These are phyloP conservation scores for Hymenoscyphus linearis DNA, from an alignment of 2,329 filamentous ascomycete genomes.

Conservation along the genomic window DNA sequence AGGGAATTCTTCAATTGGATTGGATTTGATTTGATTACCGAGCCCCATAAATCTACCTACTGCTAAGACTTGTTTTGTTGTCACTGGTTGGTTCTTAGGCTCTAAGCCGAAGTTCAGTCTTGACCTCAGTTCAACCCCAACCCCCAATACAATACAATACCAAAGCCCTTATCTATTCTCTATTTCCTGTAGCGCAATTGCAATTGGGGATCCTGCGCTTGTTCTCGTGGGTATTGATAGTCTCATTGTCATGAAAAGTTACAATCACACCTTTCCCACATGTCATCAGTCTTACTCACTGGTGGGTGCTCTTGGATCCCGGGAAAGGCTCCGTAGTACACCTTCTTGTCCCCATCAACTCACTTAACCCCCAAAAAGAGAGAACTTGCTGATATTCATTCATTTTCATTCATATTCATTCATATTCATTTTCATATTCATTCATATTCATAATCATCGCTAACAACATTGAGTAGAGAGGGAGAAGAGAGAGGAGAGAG, in stretches of 20 bases:
- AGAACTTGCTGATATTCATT: too few relatives aligned
- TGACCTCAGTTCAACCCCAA: constrained; percentile 71
- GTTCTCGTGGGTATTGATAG: constrained; percentile 78
- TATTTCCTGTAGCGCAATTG: constrained; percentile 40
- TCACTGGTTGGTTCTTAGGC: constrained; percentile 75
- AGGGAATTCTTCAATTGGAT: too few relatives aligned
- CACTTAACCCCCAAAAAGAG: too few relatives aligned
- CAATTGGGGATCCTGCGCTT: constrained; percentile 52
- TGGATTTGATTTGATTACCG: constrained; percentile 73
- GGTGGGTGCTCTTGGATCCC: constrained; percentile 82
- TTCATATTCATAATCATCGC: too few relatives aligned
- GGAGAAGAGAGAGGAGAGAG: too few relatives aligned
- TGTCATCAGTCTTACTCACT: constrained; percentile 84
- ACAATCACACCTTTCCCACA: constrained; percentile 70
- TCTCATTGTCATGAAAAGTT: constrained; percentile 67
- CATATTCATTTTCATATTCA: too few relatives aligned
- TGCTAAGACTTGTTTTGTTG: constrained; percentile 46
- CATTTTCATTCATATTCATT: too few relatives aligned
- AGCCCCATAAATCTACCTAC: constrained; percentile 36
- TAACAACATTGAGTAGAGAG: too few relatives aligned
- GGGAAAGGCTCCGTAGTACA: constrained; percentile 83
- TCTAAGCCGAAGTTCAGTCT: constrained; percentile 68
- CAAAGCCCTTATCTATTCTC: constrained; percentile 59
- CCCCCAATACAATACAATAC: too few relatives aligned
- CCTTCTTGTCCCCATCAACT: constrained; percentile 67